phyloP scores from a whole-genome alignment of 805 yeast species.

The Ascoidea rubescens region DNA sequence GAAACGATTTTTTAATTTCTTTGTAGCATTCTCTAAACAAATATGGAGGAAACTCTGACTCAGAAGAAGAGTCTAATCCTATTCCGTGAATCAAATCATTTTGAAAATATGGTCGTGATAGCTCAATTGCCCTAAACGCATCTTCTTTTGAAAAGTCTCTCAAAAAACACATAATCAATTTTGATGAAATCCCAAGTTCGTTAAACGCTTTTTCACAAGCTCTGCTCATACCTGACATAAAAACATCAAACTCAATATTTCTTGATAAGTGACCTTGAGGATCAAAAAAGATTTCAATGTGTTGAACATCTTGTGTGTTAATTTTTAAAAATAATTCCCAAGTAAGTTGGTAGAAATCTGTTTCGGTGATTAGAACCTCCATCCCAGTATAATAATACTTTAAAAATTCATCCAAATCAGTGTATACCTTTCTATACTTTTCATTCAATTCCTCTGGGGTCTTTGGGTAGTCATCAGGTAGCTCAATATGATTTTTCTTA shows the following conservation, averaged over 20 bases:
- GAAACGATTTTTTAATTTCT: slow-evolving; percentile 30
- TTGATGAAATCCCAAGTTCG: slow-evolving; percentile 50
- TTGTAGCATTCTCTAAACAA: slow-evolving; percentile 51
- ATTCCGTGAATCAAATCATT: slow-evolving; percentile 56
- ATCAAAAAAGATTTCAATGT: slow-evolving; percentile 70
- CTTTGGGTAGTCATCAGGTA: slow-evolving; percentile 53
- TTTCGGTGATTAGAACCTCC: slow-evolving; percentile 52
- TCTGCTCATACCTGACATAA: slow-evolving; percentile 49
- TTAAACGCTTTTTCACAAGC: slow-evolving; percentile 51
- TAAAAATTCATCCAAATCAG: slow-evolving; percentile 64
- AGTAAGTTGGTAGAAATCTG: slow-evolving; percentile 70
- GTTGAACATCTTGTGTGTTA: slow-evolving; percentile 37
- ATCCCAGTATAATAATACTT: slow-evolving; percentile 73
- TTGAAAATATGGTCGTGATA: slow-evolving; percentile 36
- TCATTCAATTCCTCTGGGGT: slow-evolving; percentile 40
- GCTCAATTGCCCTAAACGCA: slow-evolving; percentile 42
- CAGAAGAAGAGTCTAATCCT: slow-evolving; percentile 65
- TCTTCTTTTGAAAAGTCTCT: slow-evolving; percentile 56
- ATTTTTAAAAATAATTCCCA: slow-evolving; percentile 56
- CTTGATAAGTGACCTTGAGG: slow-evolving; percentile 76
- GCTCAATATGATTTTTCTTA: slow-evolving; percentile 31
- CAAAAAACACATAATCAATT: slow-evolving; percentile 69
- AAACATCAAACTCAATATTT: slow-evolving; percentile 35
- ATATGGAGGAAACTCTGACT: slow-evolving; percentile 65
- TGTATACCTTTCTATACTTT: slow-evolving; percentile 41